A percentile compares a stretch with the other conserved stretches of the same genome.
Evolutionary conservation across 768 basidiomycete genomes (phyloP).

Genomic region (Russula sp.): DNA sequence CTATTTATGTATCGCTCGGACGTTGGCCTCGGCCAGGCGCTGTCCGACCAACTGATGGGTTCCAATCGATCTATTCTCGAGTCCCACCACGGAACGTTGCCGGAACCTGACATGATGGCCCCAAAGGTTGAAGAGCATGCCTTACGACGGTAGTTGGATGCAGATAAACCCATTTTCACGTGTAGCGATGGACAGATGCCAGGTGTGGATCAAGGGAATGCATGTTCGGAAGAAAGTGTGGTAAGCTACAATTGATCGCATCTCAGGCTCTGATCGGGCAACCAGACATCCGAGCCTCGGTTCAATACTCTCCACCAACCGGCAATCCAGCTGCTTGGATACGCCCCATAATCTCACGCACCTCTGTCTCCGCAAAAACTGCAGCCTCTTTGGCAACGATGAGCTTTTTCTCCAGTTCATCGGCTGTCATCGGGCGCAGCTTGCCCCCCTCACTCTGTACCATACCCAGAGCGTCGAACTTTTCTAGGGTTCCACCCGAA

Average conservation of each 20-base stretch:
- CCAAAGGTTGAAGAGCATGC: too few relatives aligned
- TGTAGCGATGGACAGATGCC: too few relatives aligned
- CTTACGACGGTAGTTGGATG: too few relatives aligned
- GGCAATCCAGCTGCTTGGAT: conserved; percentile 47
- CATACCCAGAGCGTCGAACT: conserved; percentile 58
- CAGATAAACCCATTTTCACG: background rate
- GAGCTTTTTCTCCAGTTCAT: conserved; percentile 72
- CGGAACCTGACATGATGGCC: too few relatives aligned
- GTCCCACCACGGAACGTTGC: too few relatives aligned
- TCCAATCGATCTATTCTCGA: too few relatives aligned
- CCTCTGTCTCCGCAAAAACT: conserved; percentile 63
- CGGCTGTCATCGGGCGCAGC: conserved; percentile 47
- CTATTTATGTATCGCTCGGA: background rate
- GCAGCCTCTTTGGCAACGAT: conserved; percentile 63
- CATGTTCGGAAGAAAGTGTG: conserved; percentile 5
- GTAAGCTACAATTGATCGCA: conserved; percentile 3
- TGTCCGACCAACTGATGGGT: too few relatives aligned
- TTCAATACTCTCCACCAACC: conserved; percentile 20
- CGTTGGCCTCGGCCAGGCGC: too few relatives aligned
- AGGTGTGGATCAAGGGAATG: background rate
- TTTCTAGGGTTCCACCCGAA: conserved; percentile 55
- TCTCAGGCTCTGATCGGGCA: background rate
- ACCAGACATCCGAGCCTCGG: background rate
- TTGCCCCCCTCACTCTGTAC: conserved; percentile 39
- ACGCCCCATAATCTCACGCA: conserved; percentile 67